Percentiles rank a stretch among this genome's conserved stretches.
These are phyloP conservation scores for Helotiales sp. DNA, from an alignment of 2,329 filamentous ascomycete genomes.

Conservation along the genomic window DNA sequence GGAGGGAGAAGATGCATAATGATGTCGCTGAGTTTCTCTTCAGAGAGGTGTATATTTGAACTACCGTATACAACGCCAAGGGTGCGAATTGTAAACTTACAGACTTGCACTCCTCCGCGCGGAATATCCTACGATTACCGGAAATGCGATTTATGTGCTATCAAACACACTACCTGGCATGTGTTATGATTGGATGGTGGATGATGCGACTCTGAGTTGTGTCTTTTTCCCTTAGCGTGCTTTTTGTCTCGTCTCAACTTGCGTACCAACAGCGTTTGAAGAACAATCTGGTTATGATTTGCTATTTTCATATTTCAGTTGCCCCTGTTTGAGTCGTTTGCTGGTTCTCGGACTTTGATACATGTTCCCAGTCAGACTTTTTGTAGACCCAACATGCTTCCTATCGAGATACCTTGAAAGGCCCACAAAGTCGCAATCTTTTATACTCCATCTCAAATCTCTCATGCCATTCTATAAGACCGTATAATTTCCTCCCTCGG, in stretches of 20 bases:
- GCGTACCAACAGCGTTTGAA: background rate
- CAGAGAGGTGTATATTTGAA: constrained; percentile 31
- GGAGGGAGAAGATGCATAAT: constrained; percentile 29
- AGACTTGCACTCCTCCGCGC: too few species aligned
- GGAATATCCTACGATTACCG: too few species aligned
- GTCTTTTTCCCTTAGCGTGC: background rate
- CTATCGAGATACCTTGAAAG: background rate
- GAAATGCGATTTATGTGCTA: background rate
- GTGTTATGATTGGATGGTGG: background rate
- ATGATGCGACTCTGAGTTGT: background rate
- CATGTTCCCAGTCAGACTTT: background rate
- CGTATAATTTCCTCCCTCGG: background rate
- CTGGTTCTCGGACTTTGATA: background rate
- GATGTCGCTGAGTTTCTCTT: constrained; percentile 32
- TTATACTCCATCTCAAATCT: background rate
- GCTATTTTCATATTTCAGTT: background rate
- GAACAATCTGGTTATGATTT: background rate
- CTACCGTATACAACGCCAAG: background rate
- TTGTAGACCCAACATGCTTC: background rate
- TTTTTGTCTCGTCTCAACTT: background rate
- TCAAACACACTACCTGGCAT: background rate
- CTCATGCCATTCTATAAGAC: background rate
- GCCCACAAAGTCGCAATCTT: background rate
- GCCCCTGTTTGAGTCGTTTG: background rate
- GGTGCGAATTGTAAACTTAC: background rate